These are phyloP conservation scores for Dothidotthia symphoricarpi DNA, from an alignment of 2,329 filamentous ascomycete genomes.

Conservation along the genomic window DNA sequence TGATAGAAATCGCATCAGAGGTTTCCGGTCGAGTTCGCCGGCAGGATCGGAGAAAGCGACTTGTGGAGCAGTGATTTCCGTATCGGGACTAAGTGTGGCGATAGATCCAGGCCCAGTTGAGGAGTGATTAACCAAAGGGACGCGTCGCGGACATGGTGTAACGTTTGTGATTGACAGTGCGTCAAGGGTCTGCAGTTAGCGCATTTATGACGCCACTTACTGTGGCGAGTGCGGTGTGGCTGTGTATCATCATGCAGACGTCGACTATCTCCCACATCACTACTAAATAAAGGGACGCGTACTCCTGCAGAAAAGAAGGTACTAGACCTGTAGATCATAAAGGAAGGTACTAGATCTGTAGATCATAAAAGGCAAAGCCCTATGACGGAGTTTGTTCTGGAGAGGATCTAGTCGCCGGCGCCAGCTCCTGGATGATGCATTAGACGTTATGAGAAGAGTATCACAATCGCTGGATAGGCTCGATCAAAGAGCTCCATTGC, in stretches of 20 bases:
- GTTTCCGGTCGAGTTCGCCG: background rate
- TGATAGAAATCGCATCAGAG: constrained; percentile 11
- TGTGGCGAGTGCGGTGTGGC: constrained; percentile 6
- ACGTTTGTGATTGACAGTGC: constrained; percentile 19
- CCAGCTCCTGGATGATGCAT: constrained; percentile 4
- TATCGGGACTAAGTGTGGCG: constrained; percentile 38
- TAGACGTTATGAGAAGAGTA: constrained; percentile 4
- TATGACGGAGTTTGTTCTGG: too few relatives aligned
- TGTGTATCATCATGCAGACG: constrained; percentile 2
- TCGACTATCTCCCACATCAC: constrained; percentile 4
- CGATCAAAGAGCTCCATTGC: too few relatives aligned
- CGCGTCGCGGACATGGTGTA: constrained; percentile 18
- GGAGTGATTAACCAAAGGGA: constrained; percentile 18
- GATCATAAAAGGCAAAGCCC: too few relatives aligned
- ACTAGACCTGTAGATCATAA: background rate
- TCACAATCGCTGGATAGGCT: background rate
- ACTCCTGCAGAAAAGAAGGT: constrained; percentile 15
- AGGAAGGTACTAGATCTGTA: background rate
- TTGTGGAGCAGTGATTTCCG: constrained; percentile 8
- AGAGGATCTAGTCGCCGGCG: background rate
- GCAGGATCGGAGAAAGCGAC: constrained; percentile 17
- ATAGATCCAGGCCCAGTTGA: constrained; percentile 18
- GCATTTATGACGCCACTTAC: constrained; percentile 1
- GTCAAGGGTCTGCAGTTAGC: constrained; percentile 10
- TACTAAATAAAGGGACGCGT: constrained; percentile 19